Conservation (phyloP, 768 basidiomycete species). For the Hygrophorus russula region DNA sequence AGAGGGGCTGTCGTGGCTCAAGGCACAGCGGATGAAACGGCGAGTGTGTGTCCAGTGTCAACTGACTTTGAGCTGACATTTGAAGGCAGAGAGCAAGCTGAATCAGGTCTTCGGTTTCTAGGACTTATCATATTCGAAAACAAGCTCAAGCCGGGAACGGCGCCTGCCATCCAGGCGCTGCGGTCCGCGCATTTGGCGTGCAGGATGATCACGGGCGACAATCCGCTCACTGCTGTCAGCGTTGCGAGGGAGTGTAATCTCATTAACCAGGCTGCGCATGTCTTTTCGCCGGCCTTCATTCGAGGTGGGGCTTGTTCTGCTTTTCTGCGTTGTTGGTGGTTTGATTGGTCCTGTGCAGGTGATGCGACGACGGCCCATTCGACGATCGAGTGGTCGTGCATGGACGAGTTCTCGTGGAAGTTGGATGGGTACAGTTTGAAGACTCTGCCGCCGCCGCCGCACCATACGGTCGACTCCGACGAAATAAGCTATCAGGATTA, state of each 20-base stretch:
- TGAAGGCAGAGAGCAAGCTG: conserved; percentile 78
- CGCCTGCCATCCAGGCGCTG: conserved; percentile 81
- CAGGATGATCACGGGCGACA: conserved; percentile 98
- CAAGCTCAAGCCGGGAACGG: conserved; percentile 86
- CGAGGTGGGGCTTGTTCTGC: conserved; percentile 57
- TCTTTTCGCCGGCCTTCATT: conserved; percentile 75
- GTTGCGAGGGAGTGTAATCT: conserved; percentile 91
- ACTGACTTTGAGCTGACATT: conserved; percentile 1
- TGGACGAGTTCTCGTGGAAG: conserved; percentile 78
- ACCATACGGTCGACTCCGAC: conserved; percentile 57
- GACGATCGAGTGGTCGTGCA: conserved; percentile 80
- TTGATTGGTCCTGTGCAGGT: conserved; percentile 25
- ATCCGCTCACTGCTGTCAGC: conserved; percentile 91
- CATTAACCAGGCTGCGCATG: conserved; percentile 78
- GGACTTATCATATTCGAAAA: conserved; percentile 98
- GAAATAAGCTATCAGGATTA: conserved; percentile 80
- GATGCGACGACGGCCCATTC: conserved; percentile 40
- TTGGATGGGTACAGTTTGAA: conserved; percentile 85
- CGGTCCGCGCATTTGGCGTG: conserved; percentile 86
- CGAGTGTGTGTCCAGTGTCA: conserved; percentile 19
- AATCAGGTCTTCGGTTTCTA: conserved; percentile 80
- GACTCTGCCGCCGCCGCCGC: conserved; percentile 60
- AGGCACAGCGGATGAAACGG: conserved; percentile 95
- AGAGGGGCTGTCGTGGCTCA: conserved; percentile 91
- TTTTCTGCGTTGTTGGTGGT: background rate